Base-by-base conservation (phyloP, 2,329 filamentous ascomycete genomes). In the Fusarium redolens region DNA sequence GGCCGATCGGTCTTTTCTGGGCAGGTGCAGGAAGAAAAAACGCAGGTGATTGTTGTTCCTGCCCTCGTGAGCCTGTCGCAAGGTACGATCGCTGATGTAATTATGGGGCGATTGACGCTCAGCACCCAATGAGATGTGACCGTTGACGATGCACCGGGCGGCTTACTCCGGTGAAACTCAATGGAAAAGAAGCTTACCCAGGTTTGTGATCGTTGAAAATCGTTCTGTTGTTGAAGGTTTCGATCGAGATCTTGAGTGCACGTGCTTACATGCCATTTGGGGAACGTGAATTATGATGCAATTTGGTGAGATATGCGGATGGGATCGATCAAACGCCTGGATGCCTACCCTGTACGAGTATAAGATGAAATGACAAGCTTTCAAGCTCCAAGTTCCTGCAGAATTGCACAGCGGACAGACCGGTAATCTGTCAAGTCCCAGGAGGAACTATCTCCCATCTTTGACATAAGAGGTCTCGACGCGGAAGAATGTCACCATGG, bases 401-500 rank as follows among this genome's bases (percentile, higher is more conserved):
- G 7, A 79, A 25, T 25, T 92, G 92, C 5, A 92, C 82, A 73
- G 88, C 86, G 0, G 83, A 82, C 4, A 90, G 81, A 68, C 91
- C 82, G 3, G 87, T 90, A 65, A 91, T 87, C 0, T 84, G 83
- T 2, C 89, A 86, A n/a, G 91, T 87, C 1, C 87, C 90, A 9
- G 85, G 88, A 37, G 92, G 83, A 3, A 88, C 87, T 1, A 87
- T 88, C 73, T 91, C 89, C 72, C 5, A 5, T 92, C 91, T n/a
- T 84, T 85, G 47, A 88, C 75, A n/a, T 81, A 80, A 4, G 88
- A 83, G 33, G 83, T 85, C 57, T 85, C 86, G 4, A 90, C 89
- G 12, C 90, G 85, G 82, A 91, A 92, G 10, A 88, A 90, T 0
- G 90, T 92, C 56, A 92, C 89, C 82, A 90, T 90, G 52, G 85